Evolutionary conservation across 2,329 filamentous ascomycete genomes (phyloP).

Genomic region (Bipolaris gigantea): DNA sequence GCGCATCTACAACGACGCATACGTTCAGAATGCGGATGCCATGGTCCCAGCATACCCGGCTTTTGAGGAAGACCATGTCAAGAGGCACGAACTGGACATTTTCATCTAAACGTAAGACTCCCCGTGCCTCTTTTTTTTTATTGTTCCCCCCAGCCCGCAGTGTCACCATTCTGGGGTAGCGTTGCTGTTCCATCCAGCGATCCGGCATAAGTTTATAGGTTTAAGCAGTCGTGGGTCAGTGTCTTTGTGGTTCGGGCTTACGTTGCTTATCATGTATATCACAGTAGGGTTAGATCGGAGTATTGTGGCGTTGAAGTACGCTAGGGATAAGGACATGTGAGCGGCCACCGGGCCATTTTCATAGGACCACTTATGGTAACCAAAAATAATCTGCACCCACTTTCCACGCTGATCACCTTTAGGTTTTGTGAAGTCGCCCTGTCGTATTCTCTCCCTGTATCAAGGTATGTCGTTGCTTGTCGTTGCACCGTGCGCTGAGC

Average conservation of each 20-base stretch:
- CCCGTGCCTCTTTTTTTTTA: conserved; percentile 2
- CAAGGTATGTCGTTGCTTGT: conserved; percentile 16
- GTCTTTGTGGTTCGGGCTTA: conserved; percentile 1
- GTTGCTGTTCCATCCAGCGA: conserved; percentile 4
- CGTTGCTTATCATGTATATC: conserved; percentile 17
- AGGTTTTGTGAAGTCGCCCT: conserved; percentile 20
- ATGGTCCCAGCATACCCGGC: conserved; percentile 97
- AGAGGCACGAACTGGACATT: conserved; percentile 79
- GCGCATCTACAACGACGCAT: conserved; percentile 95
- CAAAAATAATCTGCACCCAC: conserved; percentile 24
- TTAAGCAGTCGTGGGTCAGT: conserved; percentile 5
- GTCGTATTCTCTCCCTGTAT: conserved; percentile 1
- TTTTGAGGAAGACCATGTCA: conserved; percentile 76
- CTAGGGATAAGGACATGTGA: conserved; percentile 2
- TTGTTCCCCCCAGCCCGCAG: background rate
- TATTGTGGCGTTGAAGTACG: conserved; percentile 11
- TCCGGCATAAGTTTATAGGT: conserved; percentile 4
- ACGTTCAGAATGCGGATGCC: conserved; percentile 88
- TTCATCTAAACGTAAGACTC: conserved; percentile 62
- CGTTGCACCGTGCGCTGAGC: conserved; percentile 11
- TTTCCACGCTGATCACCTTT: conserved; percentile 27
- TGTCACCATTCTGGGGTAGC: conserved; percentile 1
- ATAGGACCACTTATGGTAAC: conserved; percentile 22
- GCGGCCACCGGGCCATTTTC: conserved; percentile 6
- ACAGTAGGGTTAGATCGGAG: conserved; percentile 14